Conservation (phyloP, 768 basidiomycete species). For the Saitozyma podzolica region DNA sequence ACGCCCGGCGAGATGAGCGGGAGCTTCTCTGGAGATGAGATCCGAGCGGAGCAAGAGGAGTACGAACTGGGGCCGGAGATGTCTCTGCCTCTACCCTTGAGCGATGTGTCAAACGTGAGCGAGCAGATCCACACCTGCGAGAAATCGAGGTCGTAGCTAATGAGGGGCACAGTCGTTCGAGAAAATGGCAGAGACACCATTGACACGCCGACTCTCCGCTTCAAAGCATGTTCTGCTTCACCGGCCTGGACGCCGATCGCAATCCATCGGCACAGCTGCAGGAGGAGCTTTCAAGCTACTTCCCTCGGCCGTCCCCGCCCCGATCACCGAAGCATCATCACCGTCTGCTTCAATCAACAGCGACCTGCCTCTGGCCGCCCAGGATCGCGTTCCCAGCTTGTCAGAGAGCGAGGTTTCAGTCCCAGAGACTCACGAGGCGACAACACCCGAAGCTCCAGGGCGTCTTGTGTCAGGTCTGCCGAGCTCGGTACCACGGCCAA, state of each 20-base stretch:
- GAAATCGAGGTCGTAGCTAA: slow-evolving; percentile 1
- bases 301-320: not conserved
- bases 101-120: slow-evolving; percentile 24
- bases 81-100: slow-evolving; percentile 32
- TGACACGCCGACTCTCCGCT: slow-evolving; percentile 28
- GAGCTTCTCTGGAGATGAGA: slow-evolving; percentile 44
- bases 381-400: slow-evolving; percentile 41
- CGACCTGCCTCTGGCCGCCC: not conserved
- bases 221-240: slow-evolving; percentile 24
- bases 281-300: no score
- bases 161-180: not conserved
- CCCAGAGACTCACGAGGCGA: slow-evolving; percentile 30
- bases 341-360: no score
- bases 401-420: slow-evolving; percentile 35
- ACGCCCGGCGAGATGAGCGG: slow-evolving; percentile 42
- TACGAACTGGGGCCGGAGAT: slow-evolving; percentile 18
- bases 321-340: not conserved
- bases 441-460: slow-evolving; percentile 41
- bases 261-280: slow-evolving; percentile 3
- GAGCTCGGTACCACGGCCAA: no score
- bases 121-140: not conserved
- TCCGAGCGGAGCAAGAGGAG: slow-evolving; percentile 11
- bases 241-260: slow-evolving; percentile 21
- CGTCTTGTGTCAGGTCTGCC: slow-evolving; percentile 1
- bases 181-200: slow-evolving; percentile 22